phyloP scores from a whole-genome alignment of 202 grass and related monocot species.

The Alloteropsis angusta region DNA sequence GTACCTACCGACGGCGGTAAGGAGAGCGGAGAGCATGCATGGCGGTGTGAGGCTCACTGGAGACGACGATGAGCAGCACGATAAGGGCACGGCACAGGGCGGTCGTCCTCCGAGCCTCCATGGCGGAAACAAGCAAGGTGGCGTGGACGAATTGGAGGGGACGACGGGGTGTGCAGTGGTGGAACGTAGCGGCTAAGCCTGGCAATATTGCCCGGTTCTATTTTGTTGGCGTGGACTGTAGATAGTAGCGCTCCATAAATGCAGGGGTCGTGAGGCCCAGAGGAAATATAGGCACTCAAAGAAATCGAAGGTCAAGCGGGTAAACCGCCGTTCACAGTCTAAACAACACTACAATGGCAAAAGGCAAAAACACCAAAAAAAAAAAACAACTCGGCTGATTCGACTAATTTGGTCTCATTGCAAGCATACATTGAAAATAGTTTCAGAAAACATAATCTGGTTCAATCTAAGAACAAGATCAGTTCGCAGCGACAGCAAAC shows the following conservation, averaged over 20 bases:
- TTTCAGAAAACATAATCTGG: neutral
- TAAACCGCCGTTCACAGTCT: neutral
- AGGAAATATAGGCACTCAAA: neutral
- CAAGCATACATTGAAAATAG: neutral
- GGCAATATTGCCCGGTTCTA: neutral
- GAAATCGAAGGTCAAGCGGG: neutral
- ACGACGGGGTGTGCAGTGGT: neutral
- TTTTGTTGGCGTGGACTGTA: neutral
- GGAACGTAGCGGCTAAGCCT: neutral
- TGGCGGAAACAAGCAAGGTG: neutral
- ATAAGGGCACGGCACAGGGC: neutral
- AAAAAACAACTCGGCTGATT: too few species aligned
- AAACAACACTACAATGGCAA: neutral
- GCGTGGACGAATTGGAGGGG: neutral
- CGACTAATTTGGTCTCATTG: too few species aligned
- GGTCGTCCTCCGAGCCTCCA: constrained; percentile 25
- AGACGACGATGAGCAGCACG: constrained; percentile 20
- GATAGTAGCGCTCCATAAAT: neutral
- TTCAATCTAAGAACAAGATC: neutral
- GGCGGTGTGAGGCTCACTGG: neutral
- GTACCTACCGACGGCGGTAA: too few species aligned
- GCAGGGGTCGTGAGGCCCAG: neutral
- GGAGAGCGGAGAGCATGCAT: too few species aligned
- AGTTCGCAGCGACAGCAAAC: neutral
- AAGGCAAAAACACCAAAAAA: too few species aligned